phyloP scores from a whole-genome alignment of 257 asterid species.

The Lithospermum erythrorhizon region DNA sequence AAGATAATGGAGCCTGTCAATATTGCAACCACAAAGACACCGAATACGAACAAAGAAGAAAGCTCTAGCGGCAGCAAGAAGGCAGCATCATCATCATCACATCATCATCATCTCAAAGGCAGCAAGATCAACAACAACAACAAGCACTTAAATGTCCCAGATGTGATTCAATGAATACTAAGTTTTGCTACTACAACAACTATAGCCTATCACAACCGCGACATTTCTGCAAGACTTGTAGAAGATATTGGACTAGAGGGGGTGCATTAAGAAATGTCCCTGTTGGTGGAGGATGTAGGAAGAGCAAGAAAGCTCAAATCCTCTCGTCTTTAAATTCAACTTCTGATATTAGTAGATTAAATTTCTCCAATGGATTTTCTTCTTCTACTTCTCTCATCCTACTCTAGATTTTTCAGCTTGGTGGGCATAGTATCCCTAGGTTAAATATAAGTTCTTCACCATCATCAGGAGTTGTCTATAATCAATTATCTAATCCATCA shows the following conservation, averaged over 20 bases:
- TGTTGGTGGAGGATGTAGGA: conserved; percentile 89
- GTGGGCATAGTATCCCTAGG: conserved; percentile 28
- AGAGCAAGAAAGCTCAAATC: conserved; percentile 66
- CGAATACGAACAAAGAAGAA: conserved; percentile 27
- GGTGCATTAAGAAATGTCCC: conserved; percentile 88
- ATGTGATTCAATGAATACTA: conserved; percentile 84
- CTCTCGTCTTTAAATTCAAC: conserved; percentile 20
- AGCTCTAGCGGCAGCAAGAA: conserved; percentile 22
- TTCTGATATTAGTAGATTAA: conserved; percentile 49
- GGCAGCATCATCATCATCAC: conserved; percentile 14
- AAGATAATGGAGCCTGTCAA: neutral
- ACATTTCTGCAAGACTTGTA: conserved; percentile 87
- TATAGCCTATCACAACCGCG: conserved; percentile 84
- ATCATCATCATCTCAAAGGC: neutral
- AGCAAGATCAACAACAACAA: conserved; percentile 23
- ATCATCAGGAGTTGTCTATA: conserved; percentile 14
- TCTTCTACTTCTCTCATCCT: conserved; percentile 38
- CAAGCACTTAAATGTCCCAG: conserved; percentile 63
- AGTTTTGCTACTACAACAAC: conserved; percentile 91
- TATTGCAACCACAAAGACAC: neutral
- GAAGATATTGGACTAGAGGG: conserved; percentile 90
- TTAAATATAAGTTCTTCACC: conserved; percentile 17
- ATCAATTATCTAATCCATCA: conserved; percentile 22
- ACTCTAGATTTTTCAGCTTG: conserved; percentile 80
- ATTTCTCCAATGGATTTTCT: conserved; percentile 43